These are phyloP conservation scores for Fonsecaea multimorphosa DNA, from an alignment of 2,329 filamentous ascomycete species.

Conservation along the genomic window DNA sequence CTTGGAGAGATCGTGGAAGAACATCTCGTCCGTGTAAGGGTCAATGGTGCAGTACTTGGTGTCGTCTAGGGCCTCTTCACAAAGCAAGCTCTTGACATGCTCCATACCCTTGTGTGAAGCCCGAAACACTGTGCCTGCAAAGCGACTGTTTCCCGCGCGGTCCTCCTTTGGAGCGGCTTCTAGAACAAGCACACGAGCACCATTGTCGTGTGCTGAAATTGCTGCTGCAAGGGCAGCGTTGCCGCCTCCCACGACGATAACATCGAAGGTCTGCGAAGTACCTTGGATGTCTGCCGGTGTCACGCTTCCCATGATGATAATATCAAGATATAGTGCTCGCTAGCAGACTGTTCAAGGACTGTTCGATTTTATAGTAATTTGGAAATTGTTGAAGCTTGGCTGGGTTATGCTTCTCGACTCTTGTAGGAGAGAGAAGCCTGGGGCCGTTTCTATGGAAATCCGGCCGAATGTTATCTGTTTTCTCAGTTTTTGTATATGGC, in stretches of 20 bases:
- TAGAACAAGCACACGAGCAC: constrained; percentile 41
- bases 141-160: constrained; percentile 24
- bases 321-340: neutral
- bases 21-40: constrained; percentile 62
- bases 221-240: constrained; percentile 69
- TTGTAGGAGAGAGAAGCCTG: neutral
- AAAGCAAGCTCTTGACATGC: constrained; percentile 66
- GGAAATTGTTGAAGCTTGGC: neutral
- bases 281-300: neutral
- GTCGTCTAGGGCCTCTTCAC: constrained; percentile 56
- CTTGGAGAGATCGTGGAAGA: constrained; percentile 60
- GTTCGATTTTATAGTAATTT: neutral
- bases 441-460: neutral
- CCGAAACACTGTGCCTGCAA: constrained; percentile 21
- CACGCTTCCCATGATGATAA: constrained; percentile 3
- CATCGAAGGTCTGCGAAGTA: constrained; percentile 34
- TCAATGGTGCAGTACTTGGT: constrained; percentile 60
- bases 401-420: neutral
- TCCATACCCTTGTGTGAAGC: constrained; percentile 50
- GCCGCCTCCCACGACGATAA: constrained; percentile 65
- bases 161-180: constrained; percentile 20
- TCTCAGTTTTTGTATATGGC: neutral
- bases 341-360: neutral
- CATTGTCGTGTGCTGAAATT: constrained; percentile 59
- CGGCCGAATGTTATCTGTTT: neutral